Conservation (phyloP, 768 basidiomycete genomes). For the Strobilomyces dryophilus region DNA sequence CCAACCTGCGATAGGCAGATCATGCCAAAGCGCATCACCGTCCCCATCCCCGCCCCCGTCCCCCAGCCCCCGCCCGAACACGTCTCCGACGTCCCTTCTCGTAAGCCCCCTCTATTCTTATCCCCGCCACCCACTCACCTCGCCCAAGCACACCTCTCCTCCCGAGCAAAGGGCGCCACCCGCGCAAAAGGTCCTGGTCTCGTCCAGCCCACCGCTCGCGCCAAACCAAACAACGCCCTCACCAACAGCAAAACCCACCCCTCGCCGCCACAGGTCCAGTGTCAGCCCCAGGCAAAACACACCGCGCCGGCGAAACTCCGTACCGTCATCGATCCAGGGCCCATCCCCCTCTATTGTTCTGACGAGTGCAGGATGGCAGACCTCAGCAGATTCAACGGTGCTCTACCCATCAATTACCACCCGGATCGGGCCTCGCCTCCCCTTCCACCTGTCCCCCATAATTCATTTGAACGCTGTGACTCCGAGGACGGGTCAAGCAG, state of each 20-base stretch:
- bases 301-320: conserved; percentile 45
- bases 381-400: conserved; percentile 38
- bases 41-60: conserved; percentile 39
- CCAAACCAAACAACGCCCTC: conserved; percentile 54
- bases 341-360: conserved; percentile 82
- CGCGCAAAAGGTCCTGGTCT: conserved; percentile 38
- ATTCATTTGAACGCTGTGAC: conserved; percentile 33
- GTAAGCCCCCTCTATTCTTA: conserved; percentile 27
- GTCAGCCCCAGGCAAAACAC: conserved; percentile 20
- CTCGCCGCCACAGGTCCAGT: conserved; percentile 19
- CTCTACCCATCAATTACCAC: conserved; percentile 44
- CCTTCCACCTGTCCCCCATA: conserved; percentile 39
- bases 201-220: conserved; percentile 48
- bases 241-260: conserved; percentile 24
- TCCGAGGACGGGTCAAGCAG: conserved; percentile 41
- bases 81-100: conserved; percentile 36
- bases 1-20: conserved; percentile 76
- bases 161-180: conserved; percentile 35
- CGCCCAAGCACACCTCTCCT: conserved; percentile 24
- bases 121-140: conserved; percentile 6
- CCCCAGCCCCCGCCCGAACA: conserved; percentile 19
- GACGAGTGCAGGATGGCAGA: conserved; percentile 69
- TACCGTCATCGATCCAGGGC: conserved; percentile 73
- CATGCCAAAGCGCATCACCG: conserved; percentile 65
- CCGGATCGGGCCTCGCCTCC: conserved; percentile 41